Evolutionary conservation across 306 rosid genomes (phyloP).

Genomic region (Casuarina equisetifolia): DNA sequence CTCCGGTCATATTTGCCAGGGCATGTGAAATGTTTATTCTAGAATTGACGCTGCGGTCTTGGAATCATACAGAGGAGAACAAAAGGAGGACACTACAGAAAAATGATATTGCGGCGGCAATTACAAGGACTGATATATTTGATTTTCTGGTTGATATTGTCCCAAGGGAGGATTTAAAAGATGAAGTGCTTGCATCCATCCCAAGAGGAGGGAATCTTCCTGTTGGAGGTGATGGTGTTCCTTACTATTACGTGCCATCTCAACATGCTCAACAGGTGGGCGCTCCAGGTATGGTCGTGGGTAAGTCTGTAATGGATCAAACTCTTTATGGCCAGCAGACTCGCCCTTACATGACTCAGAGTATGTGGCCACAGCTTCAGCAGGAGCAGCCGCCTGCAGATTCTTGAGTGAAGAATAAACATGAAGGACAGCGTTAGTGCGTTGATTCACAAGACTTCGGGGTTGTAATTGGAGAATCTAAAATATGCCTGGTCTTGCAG

Average conservation of each 20-base stretch:
- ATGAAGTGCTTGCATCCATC: slow-evolving; percentile 36
- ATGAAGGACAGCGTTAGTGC: background rate
- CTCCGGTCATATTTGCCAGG: slow-evolving; percentile 58
- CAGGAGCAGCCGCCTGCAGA: slow-evolving; percentile 35
- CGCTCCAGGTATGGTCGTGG: slow-evolving; percentile 43
- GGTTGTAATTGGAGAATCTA: slow-evolving; percentile 10
- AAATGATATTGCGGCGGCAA: slow-evolving; percentile 59
- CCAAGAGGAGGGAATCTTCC: slow-evolving; percentile 37
- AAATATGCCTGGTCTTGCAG: slow-evolving; percentile 12
- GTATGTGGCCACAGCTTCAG: slow-evolving; percentile 40
- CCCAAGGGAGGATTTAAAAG: slow-evolving; percentile 49
- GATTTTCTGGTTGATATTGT: slow-evolving; percentile 63
- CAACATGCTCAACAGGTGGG: slow-evolving; percentile 41
- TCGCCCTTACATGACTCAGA: slow-evolving; percentile 33
- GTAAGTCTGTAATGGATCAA: slow-evolving; percentile 44
- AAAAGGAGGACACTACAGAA: slow-evolving; percentile 52
- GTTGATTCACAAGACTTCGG: slow-evolving; percentile 14
- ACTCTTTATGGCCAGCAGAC: slow-evolving; percentile 34
- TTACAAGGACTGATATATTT: slow-evolving; percentile 53
- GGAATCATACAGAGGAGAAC: slow-evolving; percentile 59
- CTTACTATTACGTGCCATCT: slow-evolving; percentile 50
- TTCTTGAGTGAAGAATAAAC: slow-evolving; percentile 37
- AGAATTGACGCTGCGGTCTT: slow-evolving; percentile 59
- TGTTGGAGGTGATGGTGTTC: slow-evolving; percentile 43
- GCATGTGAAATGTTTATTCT: slow-evolving; percentile 72